Evolutionary conservation across 164 flowering plant genomes (phyloP), one percentile per base, ranked within the genome.

Genomic region (Stephania japonica): DNA sequence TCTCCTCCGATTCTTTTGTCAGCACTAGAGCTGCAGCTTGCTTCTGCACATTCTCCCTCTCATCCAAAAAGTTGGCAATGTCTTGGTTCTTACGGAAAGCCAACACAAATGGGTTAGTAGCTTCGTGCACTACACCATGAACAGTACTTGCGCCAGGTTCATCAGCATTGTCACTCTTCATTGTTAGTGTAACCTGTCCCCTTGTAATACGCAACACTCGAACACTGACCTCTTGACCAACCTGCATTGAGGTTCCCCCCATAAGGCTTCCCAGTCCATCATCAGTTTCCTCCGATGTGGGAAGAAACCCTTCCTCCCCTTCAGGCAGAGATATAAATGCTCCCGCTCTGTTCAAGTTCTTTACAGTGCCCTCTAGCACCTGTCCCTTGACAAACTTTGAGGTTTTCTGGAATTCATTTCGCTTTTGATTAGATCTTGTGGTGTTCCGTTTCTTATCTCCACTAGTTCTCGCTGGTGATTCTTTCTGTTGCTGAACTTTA

Each of bases 251-350:
- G 43, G 99, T 80, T 42, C 74, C 83, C 23, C 89, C 94, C 93
- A 85, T 80, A 56, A 86, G 19, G 73, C 65, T 80, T 62, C 61
- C 87, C 77, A 90, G 80, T 24, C 88, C 95, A 27, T 84, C 90
- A 79, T 81, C 86, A 59, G 81, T 44, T 82, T 95, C 97, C 81
- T 95, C 99, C 11, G 95, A 80, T 16, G 75, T 43, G 6, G 99
- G 99, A 14, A 95, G 85, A 74, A 95, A 95, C 38, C 98, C 99
- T 83, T 93, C 99, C 75, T 89, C 99, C 1, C 90, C 98, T 42
- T 89, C 97, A 24, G 96, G 94, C 67, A 95, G 93, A 69, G 94
- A 82, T 72, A 95, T 85, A 67, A 91, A 92, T 81, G 98, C 89
- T 61, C 99, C 99, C 43, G 94, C 59, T 78, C 93, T 80, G 68